Evolutionary conservation across 495 filamentous ascomycete species (phyloP), one percentile per base, ranked within the genome.

Genomic region (Penicillium simplicissimum): DNA sequence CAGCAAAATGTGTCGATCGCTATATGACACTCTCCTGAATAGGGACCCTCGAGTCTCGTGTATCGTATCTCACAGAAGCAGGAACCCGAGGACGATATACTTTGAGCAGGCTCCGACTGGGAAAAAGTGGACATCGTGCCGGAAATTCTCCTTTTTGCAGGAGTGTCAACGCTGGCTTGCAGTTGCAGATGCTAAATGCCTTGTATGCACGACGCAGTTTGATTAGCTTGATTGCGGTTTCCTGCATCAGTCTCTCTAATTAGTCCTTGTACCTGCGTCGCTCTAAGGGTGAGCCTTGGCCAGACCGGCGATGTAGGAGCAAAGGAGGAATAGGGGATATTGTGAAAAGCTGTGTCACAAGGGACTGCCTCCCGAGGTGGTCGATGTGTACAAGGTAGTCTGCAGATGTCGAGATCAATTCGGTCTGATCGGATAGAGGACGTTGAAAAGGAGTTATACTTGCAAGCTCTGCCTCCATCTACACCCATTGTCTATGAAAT

Each of bases 191-290:
- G n/a, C n/a, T n/a, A 42, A 0, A 19, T n/a, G n/a, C 2, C 28
- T 4, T 42, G 42, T 45, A 21, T n/a, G n/a, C n/a, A n/a, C n/a
- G n/a, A n/a, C 3, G 36, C 28, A 15, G 19, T 35, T 21, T 31
- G 6, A 31, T 31, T 31, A 7, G 4, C 28, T 17, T 28, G 49
- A 54, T 58, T 58, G 14, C 49, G 40, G 43, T 36, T 59, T 45
- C 45, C 56, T 66, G 60, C 64, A 66, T 62, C 9, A 47, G 43
- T 33, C 23, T 43, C 23, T 51, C 48, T n/a, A 42, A 14, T 42
- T 45, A 45, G 19, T 11, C 42, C 19, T 19, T 11, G 56, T 58
- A 58, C 56, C 56, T 58, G 56, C 28, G 56, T 53, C 28, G 28
- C 31, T 45, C 23, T 25, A 25, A 25, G 23, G 23, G 13, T 55